Base-by-base conservation (phyloP, 441 rosid species). In the Gossypium davidsonii region DNA sequence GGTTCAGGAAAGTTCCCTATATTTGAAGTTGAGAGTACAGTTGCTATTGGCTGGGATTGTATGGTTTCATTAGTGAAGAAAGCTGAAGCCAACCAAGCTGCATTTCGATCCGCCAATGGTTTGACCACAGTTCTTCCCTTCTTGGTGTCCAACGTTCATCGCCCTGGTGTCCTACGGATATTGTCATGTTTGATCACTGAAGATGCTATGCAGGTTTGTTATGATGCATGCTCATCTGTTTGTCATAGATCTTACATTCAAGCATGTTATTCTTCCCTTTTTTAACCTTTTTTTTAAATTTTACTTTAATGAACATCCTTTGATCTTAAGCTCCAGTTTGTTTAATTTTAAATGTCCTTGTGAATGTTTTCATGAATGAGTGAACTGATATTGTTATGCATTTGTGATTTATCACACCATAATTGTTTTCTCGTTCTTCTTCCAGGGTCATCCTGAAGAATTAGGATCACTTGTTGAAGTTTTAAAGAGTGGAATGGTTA, bases 401-500 rank as follows among this genome's bases (percentile, higher is more conserved):
- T 62, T 62, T 34, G n/a, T 26, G 8, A 6, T 58, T 58, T 58
- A 21, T 62, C 49, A 67, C 58, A 25, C 23, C 37, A 44, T 12
- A 65, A 1, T 48, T 21, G 58, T 18, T 23, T 15, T 39, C 44
- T 39, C 3, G 44, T 39, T 9, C 20, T 42, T 51, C 28, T 63
- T 46, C 21, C 88, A 97, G 99, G 91, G 76, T 73, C 97, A 97
- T 89, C 83, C 91, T 77, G 99, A 97, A 77, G 99, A 97, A 78
- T 76, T 97, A 80, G 91, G 97, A 39, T 90, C 85, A 23, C 89
- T 97, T 81, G 90, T 97, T 72, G 98, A 97, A 82, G 88, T 94
- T 87, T 87, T 97, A 69, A 97, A 97, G 88, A 89, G 99, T 79
- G 98, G 99, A 83, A 97, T 97, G 95, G 97, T 92, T 76, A 92